Evolutionary conservation across 2,329 filamentous ascomycete species (phyloP).

Genomic region (Exophiala viscosa): DNA sequence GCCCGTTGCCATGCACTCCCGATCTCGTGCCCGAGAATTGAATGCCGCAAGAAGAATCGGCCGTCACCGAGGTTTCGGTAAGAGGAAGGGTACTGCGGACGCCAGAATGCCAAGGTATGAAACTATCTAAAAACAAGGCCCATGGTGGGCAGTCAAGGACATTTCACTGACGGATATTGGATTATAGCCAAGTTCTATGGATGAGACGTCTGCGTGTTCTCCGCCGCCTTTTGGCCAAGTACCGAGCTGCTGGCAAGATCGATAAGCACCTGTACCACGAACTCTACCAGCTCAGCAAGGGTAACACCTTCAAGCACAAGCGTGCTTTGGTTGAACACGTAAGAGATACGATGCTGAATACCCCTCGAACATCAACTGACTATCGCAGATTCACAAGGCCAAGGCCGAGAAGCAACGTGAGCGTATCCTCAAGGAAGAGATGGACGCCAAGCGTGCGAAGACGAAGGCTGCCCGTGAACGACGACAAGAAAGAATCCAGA

Average conservation of each 20-base stretch:
- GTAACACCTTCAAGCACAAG: conserved; percentile 99
- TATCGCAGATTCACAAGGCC: conserved; percentile 90
- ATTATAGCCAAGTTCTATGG: conserved; percentile 85
- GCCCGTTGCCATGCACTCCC: conserved; percentile 99
- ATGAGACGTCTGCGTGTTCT: conserved; percentile 99
- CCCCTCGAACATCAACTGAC: conserved; percentile 26
- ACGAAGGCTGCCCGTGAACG: conserved; percentile 99
- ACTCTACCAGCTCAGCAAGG: conserved; percentile 99
- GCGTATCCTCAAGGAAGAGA: conserved; percentile 95
- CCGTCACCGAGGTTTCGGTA: conserved; percentile 98
- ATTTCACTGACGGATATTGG: conserved; percentile 10
- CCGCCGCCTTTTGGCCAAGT: conserved; percentile 98
- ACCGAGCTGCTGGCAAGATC: conserved; percentile 99
- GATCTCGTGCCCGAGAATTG: conserved; percentile 91
- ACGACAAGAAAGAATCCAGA: conserved; percentile 84
- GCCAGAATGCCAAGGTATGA: conserved; percentile 97
- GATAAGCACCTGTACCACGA: conserved; percentile 99
- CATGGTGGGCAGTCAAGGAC: not conserved
- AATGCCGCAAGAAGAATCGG: conserved; percentile 91
- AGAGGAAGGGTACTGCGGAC: conserved; percentile 99
- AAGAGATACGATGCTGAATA: conserved; percentile 51
- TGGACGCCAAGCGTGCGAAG: conserved; percentile 99
- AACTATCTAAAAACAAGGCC: conserved; percentile 20
- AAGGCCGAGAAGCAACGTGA: conserved; percentile 99
- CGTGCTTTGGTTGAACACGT: conserved; percentile 99